Evolutionary conservation across 1,139 yeast species (phyloP), one percentile per base, ranked within the genome.

Genomic region (Suhomyces maxii): DNA sequence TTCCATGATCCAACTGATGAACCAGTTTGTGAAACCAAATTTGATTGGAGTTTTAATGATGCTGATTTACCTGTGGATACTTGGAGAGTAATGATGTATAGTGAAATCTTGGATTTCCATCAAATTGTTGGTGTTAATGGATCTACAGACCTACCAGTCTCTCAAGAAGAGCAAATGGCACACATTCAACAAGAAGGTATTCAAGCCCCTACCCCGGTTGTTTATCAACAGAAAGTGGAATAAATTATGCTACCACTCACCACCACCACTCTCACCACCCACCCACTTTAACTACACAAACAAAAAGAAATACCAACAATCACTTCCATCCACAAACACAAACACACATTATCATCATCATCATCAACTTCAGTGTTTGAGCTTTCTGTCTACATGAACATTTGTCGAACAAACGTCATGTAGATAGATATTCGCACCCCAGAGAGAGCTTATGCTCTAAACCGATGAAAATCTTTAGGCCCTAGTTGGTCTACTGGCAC

Each of bases 31-130:
- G 90, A 85, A 44, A 88, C 85, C 53, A 88, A 88, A 65, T 93
- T 93, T 60, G 99, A 93, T 69, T 93, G 99, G 99, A 86, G 95
- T 60, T 93, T 93, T 68, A 93, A 93, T 65, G 98, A 95, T 61
- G 98, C 97, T 0, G 99, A 93, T 68, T 77, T 93, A 59, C 98
- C 99, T 1, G 95, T 93, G 23, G 98, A 93, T 62, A 89, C 97
- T 10, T 93, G 99, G 99, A 84, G 96, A 70, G 97, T 91, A 28
- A 93, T 93, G 99, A 93, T 93, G 97, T 93, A 93, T 69, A 86
- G 96, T 43, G 99, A 93, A 69, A 93, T 93, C 53, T 76, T 93
- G 55, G 98, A 91, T 66, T 93, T 91, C 78, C 99, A 93, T 69
- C 89, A 86, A 63, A 84, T 83, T 46, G 88, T 81, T 42, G 76